Conservation (phyloP, 1,284 basidiomycete genomes). For the Athelia psychrophila region DNA sequence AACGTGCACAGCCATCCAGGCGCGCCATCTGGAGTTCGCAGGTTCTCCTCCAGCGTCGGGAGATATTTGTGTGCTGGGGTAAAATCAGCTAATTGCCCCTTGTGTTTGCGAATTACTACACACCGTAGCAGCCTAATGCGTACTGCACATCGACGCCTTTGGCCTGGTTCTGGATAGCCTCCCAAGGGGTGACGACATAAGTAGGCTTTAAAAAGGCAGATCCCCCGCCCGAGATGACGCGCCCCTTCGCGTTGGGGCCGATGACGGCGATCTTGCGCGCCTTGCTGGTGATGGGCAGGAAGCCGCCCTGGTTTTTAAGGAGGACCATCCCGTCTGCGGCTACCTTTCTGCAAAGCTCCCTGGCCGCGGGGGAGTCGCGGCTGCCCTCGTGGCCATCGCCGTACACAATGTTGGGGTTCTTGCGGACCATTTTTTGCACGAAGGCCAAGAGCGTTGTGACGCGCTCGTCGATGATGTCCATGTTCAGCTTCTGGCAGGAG, state of each 20-base stretch:
- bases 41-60: constrained; percentile 53
- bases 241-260: constrained; percentile 67
- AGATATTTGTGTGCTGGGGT: constrained; percentile 59
- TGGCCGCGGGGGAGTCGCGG: constrained; percentile 50
- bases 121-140: constrained; percentile 60
- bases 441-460: constrained; percentile 53
- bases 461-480: constrained; percentile 52
- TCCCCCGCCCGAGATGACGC: constrained; percentile 72
- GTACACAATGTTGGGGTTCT: constrained; percentile 60
- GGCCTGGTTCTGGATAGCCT: constrained; percentile 52
- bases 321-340: constrained; percentile 68
- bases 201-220: constrained; percentile 70
- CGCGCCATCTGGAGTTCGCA: constrained; percentile 48
- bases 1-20: constrained; percentile 63
- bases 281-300: constrained; percentile 54
- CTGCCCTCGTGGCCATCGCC: constrained; percentile 63
- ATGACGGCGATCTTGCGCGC: constrained; percentile 67
- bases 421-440: constrained; percentile 55
- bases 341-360: constrained; percentile 54
- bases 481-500: constrained; percentile 53
- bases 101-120: constrained; percentile 9
- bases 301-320: constrained; percentile 58
- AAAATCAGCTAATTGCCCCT: constrained; percentile 2
- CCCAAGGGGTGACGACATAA: constrained; percentile 64
- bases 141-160: constrained; percentile 45